Percentiles rank a stretch among this genome's conserved stretches.
Conservation (phyloP, 1,284 basidiomycete genomes). For the Tilletia caries region DNA sequence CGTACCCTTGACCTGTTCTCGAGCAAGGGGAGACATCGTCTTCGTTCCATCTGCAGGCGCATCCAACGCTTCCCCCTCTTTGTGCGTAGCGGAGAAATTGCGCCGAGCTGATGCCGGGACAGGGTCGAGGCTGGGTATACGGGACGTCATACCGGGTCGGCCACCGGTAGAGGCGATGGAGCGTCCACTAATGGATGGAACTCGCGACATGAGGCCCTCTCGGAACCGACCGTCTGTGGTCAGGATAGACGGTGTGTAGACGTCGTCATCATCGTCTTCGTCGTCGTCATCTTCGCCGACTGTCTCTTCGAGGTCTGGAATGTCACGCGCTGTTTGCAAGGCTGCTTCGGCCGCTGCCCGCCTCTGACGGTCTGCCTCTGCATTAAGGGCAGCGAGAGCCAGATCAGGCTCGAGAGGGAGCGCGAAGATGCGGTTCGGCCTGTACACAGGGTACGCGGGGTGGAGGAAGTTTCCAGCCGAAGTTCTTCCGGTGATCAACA, state of each 20-base stretch:
- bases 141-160: slow-evolving; percentile 25
- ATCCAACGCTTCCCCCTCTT: slow-evolving; percentile 19
- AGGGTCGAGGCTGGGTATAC: slow-evolving; percentile 22
- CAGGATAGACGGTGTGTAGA: slow-evolving; percentile 21
- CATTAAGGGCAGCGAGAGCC: slow-evolving; percentile 25
- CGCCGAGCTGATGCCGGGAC: slow-evolving; percentile 23
- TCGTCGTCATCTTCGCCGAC: slow-evolving; percentile 17
- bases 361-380: slow-evolving; percentile 15
- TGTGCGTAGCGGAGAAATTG: slow-evolving; percentile 30
- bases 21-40: background rate
- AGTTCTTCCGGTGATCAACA: slow-evolving; percentile 40
- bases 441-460: slow-evolving; percentile 33
- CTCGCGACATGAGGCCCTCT: background rate
- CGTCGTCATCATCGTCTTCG: slow-evolving; percentile 25
- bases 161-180: slow-evolving; percentile 6
- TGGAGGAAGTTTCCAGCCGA: slow-evolving; percentile 39
- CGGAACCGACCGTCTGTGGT: slow-evolving; percentile 23
- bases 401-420: slow-evolving; percentile 34
- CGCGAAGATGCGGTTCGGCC: slow-evolving; percentile 34
- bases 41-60: background rate
- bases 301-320: background rate
- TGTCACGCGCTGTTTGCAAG: background rate
- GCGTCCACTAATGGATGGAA: background rate
- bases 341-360: slow-evolving; percentile 12
- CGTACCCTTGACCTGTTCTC: background rate